Conservation (phyloP, 2,329 filamentous ascomycete genomes). For the Aphanocladium album region DNA sequence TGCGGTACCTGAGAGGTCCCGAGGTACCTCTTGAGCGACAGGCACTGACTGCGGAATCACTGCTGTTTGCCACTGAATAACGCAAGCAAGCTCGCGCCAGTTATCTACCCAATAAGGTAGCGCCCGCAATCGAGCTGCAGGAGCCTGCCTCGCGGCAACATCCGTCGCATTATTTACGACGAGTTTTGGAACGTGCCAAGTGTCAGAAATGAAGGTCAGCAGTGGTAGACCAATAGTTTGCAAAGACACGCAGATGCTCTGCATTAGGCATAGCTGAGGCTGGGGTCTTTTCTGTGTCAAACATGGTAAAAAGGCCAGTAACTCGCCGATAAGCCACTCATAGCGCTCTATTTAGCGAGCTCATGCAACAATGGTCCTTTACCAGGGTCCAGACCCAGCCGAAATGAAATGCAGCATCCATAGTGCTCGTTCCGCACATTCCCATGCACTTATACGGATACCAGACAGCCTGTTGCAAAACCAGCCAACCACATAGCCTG, state of each 20-base stretch:
- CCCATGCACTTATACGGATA: background rate
- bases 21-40: too few species aligned
- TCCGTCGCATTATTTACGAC: too few species aligned
- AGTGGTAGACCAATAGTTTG: background rate
- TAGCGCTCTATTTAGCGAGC: background rate
- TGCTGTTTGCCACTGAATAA: too few species aligned
- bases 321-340: slow-evolving; percentile 3
- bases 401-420: background rate
- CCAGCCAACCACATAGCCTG: background rate
- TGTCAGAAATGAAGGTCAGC: too few species aligned
- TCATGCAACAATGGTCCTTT: background rate
- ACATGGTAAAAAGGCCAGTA: background rate
- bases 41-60: too few species aligned
- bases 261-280: background rate
- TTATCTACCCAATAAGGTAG: too few species aligned
- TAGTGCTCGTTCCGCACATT: background rate
- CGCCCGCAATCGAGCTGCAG: too few species aligned
- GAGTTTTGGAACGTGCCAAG: too few species aligned
- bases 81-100: too few species aligned
- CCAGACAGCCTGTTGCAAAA: background rate
- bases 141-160: too few species aligned
- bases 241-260: background rate
- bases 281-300: background rate
- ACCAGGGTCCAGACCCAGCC: background rate
- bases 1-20: too few species aligned